Conservation (phyloP, 2,329 filamentous ascomycete species). For the Parasarocladium wereldwijsianum region DNA sequence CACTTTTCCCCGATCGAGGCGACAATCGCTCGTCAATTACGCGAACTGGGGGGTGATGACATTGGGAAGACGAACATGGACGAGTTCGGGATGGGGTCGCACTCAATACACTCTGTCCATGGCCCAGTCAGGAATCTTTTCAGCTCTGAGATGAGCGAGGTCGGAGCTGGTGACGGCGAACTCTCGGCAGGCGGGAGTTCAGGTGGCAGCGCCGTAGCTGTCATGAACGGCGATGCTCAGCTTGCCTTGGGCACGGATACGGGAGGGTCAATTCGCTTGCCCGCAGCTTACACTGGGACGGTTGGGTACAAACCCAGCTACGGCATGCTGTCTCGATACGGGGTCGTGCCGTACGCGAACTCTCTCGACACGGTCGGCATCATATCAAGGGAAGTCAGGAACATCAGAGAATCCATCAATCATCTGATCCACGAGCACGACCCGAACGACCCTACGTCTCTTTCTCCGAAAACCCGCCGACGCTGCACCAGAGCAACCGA, state of each 20-base stretch:
- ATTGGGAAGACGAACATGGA: constrained; percentile 85
- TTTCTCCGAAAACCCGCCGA: constrained; percentile 39
- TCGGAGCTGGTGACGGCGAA: constrained; percentile 16
- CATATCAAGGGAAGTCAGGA: constrained; percentile 39
- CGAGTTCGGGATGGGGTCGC: constrained; percentile 91
- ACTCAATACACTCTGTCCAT: constrained; percentile 56
- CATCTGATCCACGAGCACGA: constrained; percentile 43
- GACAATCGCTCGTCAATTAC: constrained; percentile 59
- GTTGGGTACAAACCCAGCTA: constrained; percentile 89
- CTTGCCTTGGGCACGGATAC: constrained; percentile 83
- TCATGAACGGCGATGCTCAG: constrained; percentile 43
- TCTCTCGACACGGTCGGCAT: constrained; percentile 84
- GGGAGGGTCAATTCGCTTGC: constrained; percentile 74
- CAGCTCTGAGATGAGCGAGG: not conserved
- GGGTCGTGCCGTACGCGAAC: constrained; percentile 84
- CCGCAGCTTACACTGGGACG: constrained; percentile 72
- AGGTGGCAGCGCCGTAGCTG: constrained; percentile 80
- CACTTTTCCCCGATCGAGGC: constrained; percentile 70
- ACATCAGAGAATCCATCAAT: constrained; percentile 33
- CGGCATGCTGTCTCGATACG: constrained; percentile 70
- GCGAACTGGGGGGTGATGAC: constrained; percentile 44
- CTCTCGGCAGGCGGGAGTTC: constrained; percentile 78
- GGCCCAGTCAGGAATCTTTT: constrained; percentile 46
- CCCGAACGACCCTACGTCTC: constrained; percentile 57
- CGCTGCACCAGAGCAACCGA: constrained; percentile 22